phyloP scores from a whole-genome alignment of 2,329 filamentous ascomycete species.

The Sporothrix pseudoabietina region DNA sequence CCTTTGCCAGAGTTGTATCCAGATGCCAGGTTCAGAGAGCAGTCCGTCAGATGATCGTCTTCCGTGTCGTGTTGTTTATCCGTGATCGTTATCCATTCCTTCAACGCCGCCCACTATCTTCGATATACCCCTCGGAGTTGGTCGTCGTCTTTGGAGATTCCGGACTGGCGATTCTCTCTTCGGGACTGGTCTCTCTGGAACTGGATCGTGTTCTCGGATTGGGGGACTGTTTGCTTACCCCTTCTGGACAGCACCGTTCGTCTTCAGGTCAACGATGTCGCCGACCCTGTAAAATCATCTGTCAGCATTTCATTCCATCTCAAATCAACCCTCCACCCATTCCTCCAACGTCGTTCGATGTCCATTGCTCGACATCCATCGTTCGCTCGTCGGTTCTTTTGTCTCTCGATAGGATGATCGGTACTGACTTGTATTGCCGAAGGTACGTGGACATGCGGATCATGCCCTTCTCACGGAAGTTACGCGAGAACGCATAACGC shows the following conservation, averaged over 20 bases:
- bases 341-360: neutral
- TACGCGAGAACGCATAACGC: constrained; percentile 90
- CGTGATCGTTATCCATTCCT: neutral
- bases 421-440: constrained; percentile 78
- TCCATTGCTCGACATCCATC: constrained; percentile 11
- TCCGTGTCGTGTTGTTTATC: neutral
- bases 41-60: neutral
- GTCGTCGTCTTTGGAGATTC: neutral
- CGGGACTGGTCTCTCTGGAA: neutral
- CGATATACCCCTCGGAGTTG: neutral
- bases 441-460: constrained; percentile 95
- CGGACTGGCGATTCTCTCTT: neutral
- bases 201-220: neutral
- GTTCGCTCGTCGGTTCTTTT: constrained; percentile 20
- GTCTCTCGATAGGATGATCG: neutral
- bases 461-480: constrained; percentile 93
- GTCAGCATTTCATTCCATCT: constrained; percentile 37
- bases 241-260: constrained; percentile 98
- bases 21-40: neutral
- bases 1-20: neutral
- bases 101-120: neutral
- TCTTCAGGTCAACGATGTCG: constrained; percentile 98
- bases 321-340: neutral
- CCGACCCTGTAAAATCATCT: constrained; percentile 66
- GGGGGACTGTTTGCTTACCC: constrained; percentile 64